Conservation (phyloP, 148 eudicot genomes). For the Amaranthus cruentus region DNA sequence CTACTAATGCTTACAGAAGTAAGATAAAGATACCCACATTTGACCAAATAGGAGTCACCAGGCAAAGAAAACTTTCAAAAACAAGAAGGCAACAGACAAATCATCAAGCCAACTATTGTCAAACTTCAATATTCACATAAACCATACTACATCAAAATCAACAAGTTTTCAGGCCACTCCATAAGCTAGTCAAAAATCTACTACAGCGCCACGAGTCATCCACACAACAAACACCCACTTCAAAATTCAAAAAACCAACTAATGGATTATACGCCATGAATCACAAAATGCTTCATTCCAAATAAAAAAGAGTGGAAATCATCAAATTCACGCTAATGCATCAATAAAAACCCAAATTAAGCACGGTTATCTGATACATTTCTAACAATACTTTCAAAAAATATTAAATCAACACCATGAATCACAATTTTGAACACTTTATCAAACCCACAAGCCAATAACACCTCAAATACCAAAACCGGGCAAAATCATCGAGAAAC, state of each 20-base stretch:
- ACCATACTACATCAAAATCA: slow-evolving; percentile 24
- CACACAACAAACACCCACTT: neutral
- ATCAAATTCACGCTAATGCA: neutral
- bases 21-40: slow-evolving; percentile 20
- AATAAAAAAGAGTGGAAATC: neutral
- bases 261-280: neutral
- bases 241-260: neutral
- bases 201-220: slow-evolving; percentile 9
- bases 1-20: slow-evolving; percentile 6
- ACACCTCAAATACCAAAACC: neutral
- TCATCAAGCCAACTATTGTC: slow-evolving; percentile 22
- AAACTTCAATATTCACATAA: slow-evolving; percentile 20
- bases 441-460: neutral
- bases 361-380: neutral
- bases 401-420: neutral
- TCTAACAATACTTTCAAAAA: neutral
- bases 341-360: neutral
- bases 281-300: neutral
- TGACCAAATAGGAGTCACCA: slow-evolving; percentile 19
- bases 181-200: slow-evolving; percentile 9
- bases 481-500: neutral
- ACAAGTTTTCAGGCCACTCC: slow-evolving; percentile 14
- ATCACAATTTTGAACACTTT: neutral
- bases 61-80: slow-evolving; percentile 4
- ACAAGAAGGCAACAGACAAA: slow-evolving; percentile 13